Evolutionary conservation across 2,329 filamentous ascomycete species (phyloP), one percentile per base, ranked within the genome.

Genomic region (Westerdykella aurantiaca): DNA sequence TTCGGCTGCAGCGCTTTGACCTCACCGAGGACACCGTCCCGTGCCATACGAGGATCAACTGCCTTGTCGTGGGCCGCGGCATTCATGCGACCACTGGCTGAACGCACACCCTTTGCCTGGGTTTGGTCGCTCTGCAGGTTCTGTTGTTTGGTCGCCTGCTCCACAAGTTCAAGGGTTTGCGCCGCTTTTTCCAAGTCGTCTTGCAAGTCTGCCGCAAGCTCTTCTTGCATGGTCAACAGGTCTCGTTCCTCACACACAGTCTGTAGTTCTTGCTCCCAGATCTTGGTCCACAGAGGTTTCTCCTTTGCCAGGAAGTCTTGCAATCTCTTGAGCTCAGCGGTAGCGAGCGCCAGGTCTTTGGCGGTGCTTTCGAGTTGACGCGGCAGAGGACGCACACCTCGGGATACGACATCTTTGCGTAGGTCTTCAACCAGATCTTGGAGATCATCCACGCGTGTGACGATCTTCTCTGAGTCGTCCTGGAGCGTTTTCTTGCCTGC

Each of bases 81-180:
- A 39, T 62, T 59, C 31, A 67, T 38, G 13, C 59, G 61, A 33
- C 64, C 63, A 35, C 76, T 77, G n/a, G 79, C 80, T 5, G 75
- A 74, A 42, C 67, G 67, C 34, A 55, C 60, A 39, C 74, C 67
- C 4, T 48, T 45, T 14, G 52, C 61, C 34, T 64, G 69, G 5
- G 78, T 78, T 39, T 79, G 78, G 38, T 72, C 78, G 47, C 85
- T 84, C 64, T 94, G 88, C 69, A 94, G 60, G 43, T 79, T 86
- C 65, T 98, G 93, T 69, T 97, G 89, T 70, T 95, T 95, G n/a
- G 90, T 97, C 7, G 93, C 93, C 69, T 97, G 86, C 69, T 98
- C 93, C 13, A 98, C 93, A 0, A 98, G 79, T 18, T 88, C 86
- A 61, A 98, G 95, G 0, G 93, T 97, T 67, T 94, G 86, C 0